Evolutionary conservation across 805 yeast species (phyloP).

Genomic region (Ogataea methylovora): DNA sequence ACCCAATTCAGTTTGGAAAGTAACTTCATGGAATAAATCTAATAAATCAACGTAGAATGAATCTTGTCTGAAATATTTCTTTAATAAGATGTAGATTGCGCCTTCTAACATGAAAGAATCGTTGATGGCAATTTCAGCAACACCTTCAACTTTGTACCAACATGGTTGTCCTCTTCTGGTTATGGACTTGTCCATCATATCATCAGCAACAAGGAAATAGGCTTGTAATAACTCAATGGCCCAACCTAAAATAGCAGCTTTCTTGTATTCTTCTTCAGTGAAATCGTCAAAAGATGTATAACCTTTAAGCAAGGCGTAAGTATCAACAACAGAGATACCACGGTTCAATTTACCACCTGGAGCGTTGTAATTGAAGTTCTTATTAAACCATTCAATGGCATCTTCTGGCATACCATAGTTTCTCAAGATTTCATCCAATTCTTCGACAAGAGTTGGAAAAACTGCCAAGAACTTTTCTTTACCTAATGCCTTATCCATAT

Average conservation of each 20-base stretch:
- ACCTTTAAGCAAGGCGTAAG: slow-evolving; percentile 74
- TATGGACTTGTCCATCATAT: slow-evolving; percentile 94
- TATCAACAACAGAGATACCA: slow-evolving; percentile 92
- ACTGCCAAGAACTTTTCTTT: slow-evolving; percentile 54
- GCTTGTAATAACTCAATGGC: slow-evolving; percentile 91
- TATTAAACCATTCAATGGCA: slow-evolving; percentile 79
- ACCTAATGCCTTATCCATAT: slow-evolving; percentile 29
- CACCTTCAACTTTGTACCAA: slow-evolving; percentile 81
- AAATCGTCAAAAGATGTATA: slow-evolving; percentile 52
- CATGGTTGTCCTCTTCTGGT: slow-evolving; percentile 99
- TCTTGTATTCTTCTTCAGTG: slow-evolving; percentile 62
- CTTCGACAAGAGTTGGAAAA: slow-evolving; percentile 74
- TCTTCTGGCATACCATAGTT: slow-evolving; percentile 77
- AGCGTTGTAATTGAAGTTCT: slow-evolving; percentile 72
- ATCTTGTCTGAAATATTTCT: slow-evolving; percentile 80
- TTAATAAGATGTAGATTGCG: slow-evolving; percentile 81
- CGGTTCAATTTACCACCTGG: slow-evolving; percentile 97
- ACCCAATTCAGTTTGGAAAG: slow-evolving; percentile 96
- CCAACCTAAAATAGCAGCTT: slow-evolving; percentile 92
- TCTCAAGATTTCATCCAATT: slow-evolving; percentile 52
- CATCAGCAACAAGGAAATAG: slow-evolving; percentile 94
- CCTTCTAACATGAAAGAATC: slow-evolving; percentile 97
- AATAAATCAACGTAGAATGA: slow-evolving; percentile 80
- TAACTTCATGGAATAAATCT: slow-evolving; percentile 94
- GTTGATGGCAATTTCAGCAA: slow-evolving; percentile 91